These are phyloP conservation scores for Hirschioporus abietinus DNA, from an alignment of 768 basidiomycete species.

Conservation along the genomic window DNA sequence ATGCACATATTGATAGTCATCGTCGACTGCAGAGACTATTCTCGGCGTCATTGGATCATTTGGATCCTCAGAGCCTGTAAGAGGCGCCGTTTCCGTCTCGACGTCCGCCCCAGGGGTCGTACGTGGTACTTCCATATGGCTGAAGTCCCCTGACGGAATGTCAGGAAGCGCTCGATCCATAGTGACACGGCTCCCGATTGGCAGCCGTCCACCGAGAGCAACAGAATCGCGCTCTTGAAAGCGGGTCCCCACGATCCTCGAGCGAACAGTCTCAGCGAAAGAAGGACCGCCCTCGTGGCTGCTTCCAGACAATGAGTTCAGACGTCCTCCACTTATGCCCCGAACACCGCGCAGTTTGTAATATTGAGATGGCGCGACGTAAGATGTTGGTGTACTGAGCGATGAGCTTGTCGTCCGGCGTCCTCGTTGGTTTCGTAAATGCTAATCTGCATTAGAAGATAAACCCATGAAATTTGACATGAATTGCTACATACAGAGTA, in stretches of 20 bases:
- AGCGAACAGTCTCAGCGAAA: conserved; percentile 54
- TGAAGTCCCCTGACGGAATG: background rate
- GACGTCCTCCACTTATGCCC: conserved; percentile 55
- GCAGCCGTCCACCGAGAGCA: conserved; percentile 47
- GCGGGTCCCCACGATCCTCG: conserved; percentile 59
- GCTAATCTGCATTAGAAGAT: conserved; percentile 20
- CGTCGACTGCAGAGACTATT: background rate
- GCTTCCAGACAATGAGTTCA: conserved; percentile 22
- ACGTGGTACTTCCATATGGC: background rate
- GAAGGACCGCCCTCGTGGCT: conserved; percentile 41
- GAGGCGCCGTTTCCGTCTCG: background rate
- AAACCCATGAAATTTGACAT: background rate
- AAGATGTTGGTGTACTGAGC: conserved; percentile 63
- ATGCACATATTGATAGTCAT: background rate
- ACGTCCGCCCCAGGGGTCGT: background rate
- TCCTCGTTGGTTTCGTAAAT: conserved; percentile 41
- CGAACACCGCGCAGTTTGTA: conserved; percentile 65
- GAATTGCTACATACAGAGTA: conserved; percentile 19
- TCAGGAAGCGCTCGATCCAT: conserved; percentile 26
- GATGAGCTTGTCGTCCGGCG: conserved; percentile 62
- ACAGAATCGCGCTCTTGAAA: conserved; percentile 67
- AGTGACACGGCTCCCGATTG: conserved; percentile 52
- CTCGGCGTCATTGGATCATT: background rate
- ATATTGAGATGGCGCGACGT: conserved; percentile 74
- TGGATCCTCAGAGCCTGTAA: background rate